These are phyloP conservation scores for Sungouiella blattae DNA, from an alignment of 805 yeast genomes.

Conservation along the genomic window DNA sequence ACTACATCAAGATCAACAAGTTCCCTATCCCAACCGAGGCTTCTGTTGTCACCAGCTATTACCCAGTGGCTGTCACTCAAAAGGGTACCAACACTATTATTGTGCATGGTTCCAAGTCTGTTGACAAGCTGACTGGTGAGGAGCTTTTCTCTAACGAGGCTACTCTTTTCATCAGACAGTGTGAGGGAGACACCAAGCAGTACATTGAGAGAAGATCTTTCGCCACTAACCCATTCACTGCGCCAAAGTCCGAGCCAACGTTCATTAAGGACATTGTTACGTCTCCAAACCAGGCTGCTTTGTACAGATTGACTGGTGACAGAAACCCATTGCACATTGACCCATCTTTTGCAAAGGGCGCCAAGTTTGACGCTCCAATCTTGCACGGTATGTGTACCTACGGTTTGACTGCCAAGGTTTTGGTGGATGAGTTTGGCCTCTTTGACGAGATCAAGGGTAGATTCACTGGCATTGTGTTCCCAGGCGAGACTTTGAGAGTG, in stretches of 20 bases:
- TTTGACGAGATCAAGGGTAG: slow-evolving; percentile 85
- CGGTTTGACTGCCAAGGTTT: slow-evolving; percentile 75
- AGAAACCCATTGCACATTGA: slow-evolving; percentile 94
- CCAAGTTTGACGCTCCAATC: slow-evolving; percentile 81
- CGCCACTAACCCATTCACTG: slow-evolving; percentile 59
- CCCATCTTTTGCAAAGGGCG: slow-evolving; percentile 84
- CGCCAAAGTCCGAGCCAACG: slow-evolving; percentile 65
- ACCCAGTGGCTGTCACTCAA: slow-evolving; percentile 72
- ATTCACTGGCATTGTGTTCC: slow-evolving; percentile 88
- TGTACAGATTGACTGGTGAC: slow-evolving; percentile 91
- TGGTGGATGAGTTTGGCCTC: slow-evolving; percentile 76
- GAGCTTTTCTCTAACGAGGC: slow-evolving; percentile 75
- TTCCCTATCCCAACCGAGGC: slow-evolving; percentile 79
- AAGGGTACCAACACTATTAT: slow-evolving; percentile 84
- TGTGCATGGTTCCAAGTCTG: slow-evolving; percentile 68
- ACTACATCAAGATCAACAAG: slow-evolving; percentile 71
- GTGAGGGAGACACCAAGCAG: slow-evolving; percentile 50
- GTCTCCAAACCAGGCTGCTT: slow-evolving; percentile 72
- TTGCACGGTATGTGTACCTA: slow-evolving; percentile 88
- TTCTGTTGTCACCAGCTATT: slow-evolving; percentile 53
- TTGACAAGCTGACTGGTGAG: slow-evolving; percentile 67
- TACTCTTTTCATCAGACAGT: slow-evolving; percentile 78
- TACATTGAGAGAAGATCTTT: slow-evolving; percentile 52
- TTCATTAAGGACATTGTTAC: slow-evolving; percentile 58
- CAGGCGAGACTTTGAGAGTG: slow-evolving; percentile 84